These are phyloP conservation scores for Pseudonectria foliicola DNA, from an alignment of 2,329 filamentous ascomycete genomes.

Conservation along the genomic window DNA sequence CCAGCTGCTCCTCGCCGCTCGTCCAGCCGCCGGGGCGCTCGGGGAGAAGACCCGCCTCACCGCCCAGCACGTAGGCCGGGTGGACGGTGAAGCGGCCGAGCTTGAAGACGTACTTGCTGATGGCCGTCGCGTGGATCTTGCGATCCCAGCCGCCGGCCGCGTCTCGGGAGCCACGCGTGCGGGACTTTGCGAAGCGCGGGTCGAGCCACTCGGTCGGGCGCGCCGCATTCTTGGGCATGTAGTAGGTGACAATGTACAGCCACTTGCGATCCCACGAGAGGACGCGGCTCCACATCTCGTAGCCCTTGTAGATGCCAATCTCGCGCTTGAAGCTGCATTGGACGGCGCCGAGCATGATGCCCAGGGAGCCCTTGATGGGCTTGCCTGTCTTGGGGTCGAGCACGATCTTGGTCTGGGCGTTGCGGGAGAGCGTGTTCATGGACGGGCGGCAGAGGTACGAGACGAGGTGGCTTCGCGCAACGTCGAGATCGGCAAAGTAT, in stretches of 20 bases:
- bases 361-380: conserved; percentile 46
- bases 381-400: conserved; percentile 39
- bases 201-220: conserved; percentile 48
- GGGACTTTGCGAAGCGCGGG: conserved; percentile 34
- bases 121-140: conserved; percentile 61
- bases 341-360: conserved; percentile 65
- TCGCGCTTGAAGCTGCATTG: conserved; percentile 68
- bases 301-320: conserved; percentile 60
- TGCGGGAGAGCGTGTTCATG: conserved; percentile 44
- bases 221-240: conserved; percentile 56
- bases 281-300: conserved; percentile 67
- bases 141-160: conserved; percentile 45
- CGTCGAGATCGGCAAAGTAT: conserved; percentile 81
- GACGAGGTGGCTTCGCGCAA: conserved; percentile 74
- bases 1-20: conserved; percentile 35
- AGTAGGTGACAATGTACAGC: conserved; percentile 70
- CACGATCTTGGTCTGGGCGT: conserved; percentile 43
- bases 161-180: conserved; percentile 31
- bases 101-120: conserved; percentile 80
- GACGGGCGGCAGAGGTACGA: conserved; percentile 58
- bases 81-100: conserved; percentile 76
- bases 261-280: conserved; percentile 76
- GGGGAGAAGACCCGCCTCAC: conserved; percentile 64
- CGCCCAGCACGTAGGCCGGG: conserved; percentile 66
- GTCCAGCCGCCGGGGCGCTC: conserved; percentile 61